Conservation (phyloP, 768 basidiomycete species). For the Boletellus emodensis region DNA sequence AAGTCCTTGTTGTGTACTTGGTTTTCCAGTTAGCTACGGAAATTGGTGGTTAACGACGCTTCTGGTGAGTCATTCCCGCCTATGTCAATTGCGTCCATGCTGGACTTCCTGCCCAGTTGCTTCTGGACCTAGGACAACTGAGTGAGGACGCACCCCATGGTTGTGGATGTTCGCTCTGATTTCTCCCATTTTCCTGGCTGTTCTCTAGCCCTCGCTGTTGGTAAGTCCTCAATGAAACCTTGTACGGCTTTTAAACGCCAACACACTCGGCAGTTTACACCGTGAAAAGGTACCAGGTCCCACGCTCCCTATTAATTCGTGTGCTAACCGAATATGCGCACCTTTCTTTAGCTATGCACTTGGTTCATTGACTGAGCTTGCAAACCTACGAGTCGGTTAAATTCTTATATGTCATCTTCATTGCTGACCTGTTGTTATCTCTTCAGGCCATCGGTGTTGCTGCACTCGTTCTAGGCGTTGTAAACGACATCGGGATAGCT, state of each 20-base stretch:
- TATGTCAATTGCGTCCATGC: not conserved
- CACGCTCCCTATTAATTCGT: not conserved
- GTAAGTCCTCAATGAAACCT: constrained; percentile 25
- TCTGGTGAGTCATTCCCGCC: constrained; percentile 37
- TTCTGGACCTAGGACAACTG: constrained; percentile 48
- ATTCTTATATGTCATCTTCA: not conserved
- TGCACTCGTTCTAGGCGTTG: constrained; percentile 46
- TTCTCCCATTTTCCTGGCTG: not conserved
- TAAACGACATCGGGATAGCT: constrained; percentile 52
- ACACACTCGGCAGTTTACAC: constrained; percentile 37
- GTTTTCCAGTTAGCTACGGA: constrained; percentile 48
- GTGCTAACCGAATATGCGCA: not conserved
- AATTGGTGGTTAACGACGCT: constrained; percentile 43
- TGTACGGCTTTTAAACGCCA: not conserved
- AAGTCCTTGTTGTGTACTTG: not conserved
- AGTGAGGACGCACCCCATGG: constrained; percentile 30
- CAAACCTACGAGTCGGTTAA: constrained; percentile 41
- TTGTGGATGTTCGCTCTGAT: not conserved
- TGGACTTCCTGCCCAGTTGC: constrained; percentile 31
- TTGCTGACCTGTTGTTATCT: not conserved
- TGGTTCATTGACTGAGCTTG: constrained; percentile 39
- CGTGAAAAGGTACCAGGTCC: constrained; percentile 36
- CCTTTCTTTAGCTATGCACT: constrained; percentile 36
- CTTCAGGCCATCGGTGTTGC: constrained; percentile 43
- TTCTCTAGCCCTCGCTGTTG: constrained; percentile 34